These are phyloP conservation scores for Dysphania ambrosioides DNA, from an alignment of 148 eudicot species.

Conservation along the genomic window DNA sequence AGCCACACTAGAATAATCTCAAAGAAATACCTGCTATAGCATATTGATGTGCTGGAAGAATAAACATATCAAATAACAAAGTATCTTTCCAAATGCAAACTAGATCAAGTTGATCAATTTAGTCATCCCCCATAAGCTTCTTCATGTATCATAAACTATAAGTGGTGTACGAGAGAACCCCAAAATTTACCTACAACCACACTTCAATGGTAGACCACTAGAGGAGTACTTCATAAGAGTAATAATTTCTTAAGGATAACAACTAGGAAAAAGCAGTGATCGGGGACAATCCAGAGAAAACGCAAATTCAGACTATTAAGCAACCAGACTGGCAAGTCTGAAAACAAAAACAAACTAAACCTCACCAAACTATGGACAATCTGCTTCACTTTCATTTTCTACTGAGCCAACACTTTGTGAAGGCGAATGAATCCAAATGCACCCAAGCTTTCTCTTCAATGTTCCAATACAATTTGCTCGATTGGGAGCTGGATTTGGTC, in stretches of 20 bases:
- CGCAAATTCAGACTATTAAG: constrained; percentile 21
- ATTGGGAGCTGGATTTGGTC: constrained; percentile 1
- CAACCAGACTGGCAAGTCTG: constrained; percentile 17
- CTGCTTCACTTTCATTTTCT: constrained; percentile 11
- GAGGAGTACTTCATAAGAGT: constrained; percentile 3
- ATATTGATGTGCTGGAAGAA: neutral
- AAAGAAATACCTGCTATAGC: neutral
- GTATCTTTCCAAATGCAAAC: constrained; percentile 15
- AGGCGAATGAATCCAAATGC: constrained; percentile 23
- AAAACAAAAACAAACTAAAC: constrained; percentile 25
- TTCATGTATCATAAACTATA: constrained; percentile 23
- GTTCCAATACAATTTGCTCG: constrained; percentile 41
- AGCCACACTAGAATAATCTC: neutral
- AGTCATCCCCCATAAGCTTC: constrained; percentile 26
- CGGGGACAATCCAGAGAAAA: constrained; percentile 20
- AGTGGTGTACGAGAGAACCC: constrained; percentile 10
- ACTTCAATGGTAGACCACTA: constrained; percentile 24
- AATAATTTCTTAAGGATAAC: constrained; percentile 7
- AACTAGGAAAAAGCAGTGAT: constrained; percentile 23
- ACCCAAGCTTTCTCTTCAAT: constrained; percentile 26
- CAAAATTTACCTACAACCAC: constrained; percentile 34
- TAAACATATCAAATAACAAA: constrained; percentile 14
- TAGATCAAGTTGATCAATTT: constrained; percentile 15
- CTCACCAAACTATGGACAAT: constrained; percentile 33
- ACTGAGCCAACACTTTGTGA: constrained; percentile 21